A percentile compares a stretch with the other conserved stretches of the same genome.
These are phyloP conservation scores for Ceriops tagal DNA, from an alignment of 345 rosid species.

Conservation along the genomic window DNA sequence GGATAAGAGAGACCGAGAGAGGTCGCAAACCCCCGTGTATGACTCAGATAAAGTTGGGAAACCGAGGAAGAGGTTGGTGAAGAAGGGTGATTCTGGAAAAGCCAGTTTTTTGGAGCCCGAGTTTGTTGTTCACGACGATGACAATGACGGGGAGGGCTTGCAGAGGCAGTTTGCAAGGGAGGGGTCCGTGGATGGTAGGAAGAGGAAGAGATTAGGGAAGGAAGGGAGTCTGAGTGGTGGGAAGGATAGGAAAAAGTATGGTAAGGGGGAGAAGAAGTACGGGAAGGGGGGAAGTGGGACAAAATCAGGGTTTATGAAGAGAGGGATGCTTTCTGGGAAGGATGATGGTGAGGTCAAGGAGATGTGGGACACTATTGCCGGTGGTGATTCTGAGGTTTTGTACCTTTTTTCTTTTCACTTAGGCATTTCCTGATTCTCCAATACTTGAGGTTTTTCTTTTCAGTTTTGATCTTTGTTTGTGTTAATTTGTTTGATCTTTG, in stretches of 20 bases:
- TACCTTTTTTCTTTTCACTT: background rate
- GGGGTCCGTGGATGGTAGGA: slow-evolving; percentile 33
- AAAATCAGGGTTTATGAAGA: slow-evolving; percentile 34
- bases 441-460: background rate
- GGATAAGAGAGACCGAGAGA: slow-evolving; percentile 42
- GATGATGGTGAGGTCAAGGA: slow-evolving; percentile 74
- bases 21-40: slow-evolving; percentile 63
- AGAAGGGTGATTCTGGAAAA: slow-evolving; percentile 44
- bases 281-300: slow-evolving; percentile 38
- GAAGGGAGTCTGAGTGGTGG: slow-evolving; percentile 37
- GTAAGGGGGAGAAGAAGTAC: slow-evolving; percentile 37
- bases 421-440: background rate
- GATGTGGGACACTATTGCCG: slow-evolving; percentile 95
- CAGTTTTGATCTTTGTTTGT: too few species aligned
- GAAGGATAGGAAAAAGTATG: slow-evolving; percentile 52
- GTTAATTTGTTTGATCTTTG: too few species aligned
- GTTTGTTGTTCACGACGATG: slow-evolving; percentile 56
- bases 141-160: slow-evolving; percentile 22
- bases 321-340: slow-evolving; percentile 23
- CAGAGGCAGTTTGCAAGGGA: slow-evolving; percentile 33
- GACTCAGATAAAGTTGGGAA: slow-evolving; percentile 59
- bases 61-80: slow-evolving; percentile 81
- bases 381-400: slow-evolving; percentile 78
- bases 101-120: slow-evolving; percentile 34
- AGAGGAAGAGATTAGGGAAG: slow-evolving; percentile 53